phyloP scores from a whole-genome alignment of 2,329 filamentous ascomycete genomes.

The Sphaceloma murrayae region DNA sequence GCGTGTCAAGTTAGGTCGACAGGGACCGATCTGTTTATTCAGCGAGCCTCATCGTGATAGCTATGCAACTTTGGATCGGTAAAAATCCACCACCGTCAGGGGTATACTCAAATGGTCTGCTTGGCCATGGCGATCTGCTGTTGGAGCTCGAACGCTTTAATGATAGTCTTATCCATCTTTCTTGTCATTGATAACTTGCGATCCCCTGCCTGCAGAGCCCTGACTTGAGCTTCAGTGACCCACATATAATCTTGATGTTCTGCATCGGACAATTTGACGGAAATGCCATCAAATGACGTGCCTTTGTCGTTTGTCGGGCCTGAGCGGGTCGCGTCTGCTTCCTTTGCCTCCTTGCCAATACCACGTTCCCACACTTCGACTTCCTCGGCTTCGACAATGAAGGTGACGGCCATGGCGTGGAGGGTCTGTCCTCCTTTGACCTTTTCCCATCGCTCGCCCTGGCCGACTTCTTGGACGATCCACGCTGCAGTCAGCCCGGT shows the following conservation, averaged over 20 bases:
- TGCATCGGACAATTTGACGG: constrained; percentile 16
- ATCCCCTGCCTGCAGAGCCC: constrained; percentile 20
- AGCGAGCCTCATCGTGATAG: too few relatives aligned
- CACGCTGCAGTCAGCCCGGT: constrained; percentile 32
- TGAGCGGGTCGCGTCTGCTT: constrained; percentile 9
- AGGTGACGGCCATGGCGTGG: constrained; percentile 18
- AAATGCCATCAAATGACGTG: constrained; percentile 1
- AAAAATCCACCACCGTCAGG: neutral
- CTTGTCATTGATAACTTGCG: constrained; percentile 28
- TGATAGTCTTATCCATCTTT: constrained; percentile 14
- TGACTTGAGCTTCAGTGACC: constrained; percentile 34
- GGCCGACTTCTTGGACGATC: constrained; percentile 25
- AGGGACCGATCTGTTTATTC: too few relatives aligned
- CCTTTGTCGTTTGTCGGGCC: constrained; percentile 8
- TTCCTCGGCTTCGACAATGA: constrained; percentile 19
- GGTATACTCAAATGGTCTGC: neutral
- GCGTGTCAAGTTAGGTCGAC: too few relatives aligned
- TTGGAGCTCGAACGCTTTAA: constrained; percentile 19
- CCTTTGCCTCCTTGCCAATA: constrained; percentile 5
- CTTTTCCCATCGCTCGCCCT: constrained; percentile 17
- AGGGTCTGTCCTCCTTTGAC: constrained; percentile 13
- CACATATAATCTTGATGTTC: constrained; percentile 36
- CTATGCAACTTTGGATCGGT: neutral
- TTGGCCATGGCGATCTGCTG: constrained; percentile 15
- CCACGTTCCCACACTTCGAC: constrained; percentile 12